Evolutionary conservation across 768 basidiomycete species (phyloP).

Genomic region (Boletus vinaceobasis): DNA sequence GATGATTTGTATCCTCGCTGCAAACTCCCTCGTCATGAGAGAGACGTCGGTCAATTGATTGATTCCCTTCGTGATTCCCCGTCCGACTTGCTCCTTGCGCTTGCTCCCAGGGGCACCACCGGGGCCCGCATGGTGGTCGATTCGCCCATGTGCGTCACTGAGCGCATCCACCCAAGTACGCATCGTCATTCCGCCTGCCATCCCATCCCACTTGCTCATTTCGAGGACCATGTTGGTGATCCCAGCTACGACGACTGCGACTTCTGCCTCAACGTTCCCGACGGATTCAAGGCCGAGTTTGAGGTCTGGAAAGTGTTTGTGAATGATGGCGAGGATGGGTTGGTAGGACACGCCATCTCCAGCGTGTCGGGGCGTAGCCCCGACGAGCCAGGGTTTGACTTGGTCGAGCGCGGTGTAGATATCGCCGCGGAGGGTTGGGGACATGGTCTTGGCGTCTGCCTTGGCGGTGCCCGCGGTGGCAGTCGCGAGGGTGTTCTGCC

Average conservation of each 20-base stretch:
- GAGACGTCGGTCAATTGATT: conserved; percentile 48
- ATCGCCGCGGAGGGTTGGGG: conserved; percentile 48
- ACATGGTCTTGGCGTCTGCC: conserved; percentile 37
- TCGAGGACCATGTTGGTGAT: conserved; percentile 53
- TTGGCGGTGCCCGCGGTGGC: conserved; percentile 18
- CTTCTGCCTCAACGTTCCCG: conserved; percentile 46
- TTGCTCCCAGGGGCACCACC: conserved; percentile 13
- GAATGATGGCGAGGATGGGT: conserved; percentile 41
- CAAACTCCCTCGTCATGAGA: conserved; percentile 53
- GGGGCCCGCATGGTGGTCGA: not conserved
- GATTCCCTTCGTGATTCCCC: conserved; percentile 49
- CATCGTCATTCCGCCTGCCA: conserved; percentile 56
- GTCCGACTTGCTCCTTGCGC: conserved; percentile 42
- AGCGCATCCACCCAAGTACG: conserved; percentile 51
- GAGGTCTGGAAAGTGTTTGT: conserved; percentile 48
- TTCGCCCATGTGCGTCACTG: conserved; percentile 40
- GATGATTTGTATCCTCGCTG: conserved; percentile 52
- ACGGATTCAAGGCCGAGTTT: conserved; percentile 46
- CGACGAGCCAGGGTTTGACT: conserved; percentile 44
- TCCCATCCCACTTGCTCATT: conserved; percentile 54
- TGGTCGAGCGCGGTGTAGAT: conserved; percentile 49
- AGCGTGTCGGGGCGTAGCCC: conserved; percentile 41
- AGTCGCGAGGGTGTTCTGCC: conserved; percentile 40
- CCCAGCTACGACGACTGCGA: conserved; percentile 48
- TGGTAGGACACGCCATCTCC: conserved; percentile 53